Conservation (phyloP, 345 rosid genomes). For the Diplotaxis tenuifolia region DNA sequence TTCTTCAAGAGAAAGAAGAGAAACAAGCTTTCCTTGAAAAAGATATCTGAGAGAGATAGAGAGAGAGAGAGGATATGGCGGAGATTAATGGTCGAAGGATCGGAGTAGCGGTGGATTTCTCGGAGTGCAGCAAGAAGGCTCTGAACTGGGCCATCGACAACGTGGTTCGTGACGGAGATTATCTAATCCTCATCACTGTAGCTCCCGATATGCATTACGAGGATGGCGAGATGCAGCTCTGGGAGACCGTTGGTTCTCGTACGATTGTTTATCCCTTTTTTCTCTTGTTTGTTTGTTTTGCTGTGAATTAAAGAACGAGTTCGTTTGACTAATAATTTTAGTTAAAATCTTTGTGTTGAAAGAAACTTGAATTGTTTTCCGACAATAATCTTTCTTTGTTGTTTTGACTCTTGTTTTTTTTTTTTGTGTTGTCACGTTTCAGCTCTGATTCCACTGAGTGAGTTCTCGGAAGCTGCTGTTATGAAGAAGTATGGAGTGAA, state of each 20-base stretch:
- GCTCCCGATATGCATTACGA: conserved; percentile 63
- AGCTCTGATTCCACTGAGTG: conserved; percentile 71
- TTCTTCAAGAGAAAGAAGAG: not conserved
- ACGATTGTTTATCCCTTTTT: too few species aligned
- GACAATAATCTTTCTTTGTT: not conserved
- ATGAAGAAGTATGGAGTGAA: conserved; percentile 76
- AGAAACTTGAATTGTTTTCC: too few species aligned
- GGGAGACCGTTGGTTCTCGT: conserved; percentile 91
- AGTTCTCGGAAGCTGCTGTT: conserved; percentile 52
- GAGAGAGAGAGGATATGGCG: conserved; percentile 41
- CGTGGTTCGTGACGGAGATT: conserved; percentile 67
- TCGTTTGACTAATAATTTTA: too few species aligned
- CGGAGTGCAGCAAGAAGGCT: conserved; percentile 73
- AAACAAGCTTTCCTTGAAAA: not conserved
- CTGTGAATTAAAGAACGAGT: too few species aligned
- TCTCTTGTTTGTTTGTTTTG: too few species aligned
- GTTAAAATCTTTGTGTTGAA: too few species aligned
- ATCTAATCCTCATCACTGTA: conserved; percentile 64
- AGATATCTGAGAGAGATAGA: not conserved
- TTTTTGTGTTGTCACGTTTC: conserved; percentile 17
- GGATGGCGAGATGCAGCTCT: conserved; percentile 85
- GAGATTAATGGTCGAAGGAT: conserved; percentile 47
- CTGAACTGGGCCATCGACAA: conserved; percentile 83
- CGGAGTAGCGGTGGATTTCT: conserved; percentile 92
- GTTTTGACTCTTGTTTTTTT: conserved; percentile 16